These are phyloP conservation scores for Coemansia reversa DNA, from an alignment of 192 early-diverging fungal species.

Conservation along the genomic window DNA sequence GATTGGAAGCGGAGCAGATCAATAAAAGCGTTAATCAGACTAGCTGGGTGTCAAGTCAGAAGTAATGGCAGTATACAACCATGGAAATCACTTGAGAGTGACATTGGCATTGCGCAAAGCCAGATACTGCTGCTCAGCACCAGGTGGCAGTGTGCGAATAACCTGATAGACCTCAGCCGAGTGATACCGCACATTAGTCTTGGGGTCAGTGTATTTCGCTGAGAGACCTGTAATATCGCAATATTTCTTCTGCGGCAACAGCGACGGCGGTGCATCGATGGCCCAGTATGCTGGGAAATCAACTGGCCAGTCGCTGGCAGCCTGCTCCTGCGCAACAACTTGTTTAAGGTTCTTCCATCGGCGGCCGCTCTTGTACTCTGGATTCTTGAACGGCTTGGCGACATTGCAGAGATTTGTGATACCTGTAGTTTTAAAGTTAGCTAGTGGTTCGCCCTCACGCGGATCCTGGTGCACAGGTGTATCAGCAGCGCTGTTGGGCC, in stretches of 20 bases:
- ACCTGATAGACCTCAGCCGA: slow-evolving; percentile 79
- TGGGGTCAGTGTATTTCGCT: slow-evolving; percentile 85
- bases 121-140: slow-evolving; percentile 78
- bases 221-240: slow-evolving; percentile 89
- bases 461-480: slow-evolving; percentile 29
- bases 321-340: slow-evolving; percentile 71
- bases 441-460: slow-evolving; percentile 37
- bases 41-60: neutral
- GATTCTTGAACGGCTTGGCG: slow-evolving; percentile 74
- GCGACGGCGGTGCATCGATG: slow-evolving; percentile 81
- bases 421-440: slow-evolving; percentile 34
- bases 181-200: slow-evolving; percentile 78
- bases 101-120: slow-evolving; percentile 77
- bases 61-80: neutral
- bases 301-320: slow-evolving; percentile 54
- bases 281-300: slow-evolving; percentile 74
- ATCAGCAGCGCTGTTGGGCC: slow-evolving; percentile 49
- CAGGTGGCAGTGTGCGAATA: slow-evolving; percentile 69
- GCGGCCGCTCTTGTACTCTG: slow-evolving; percentile 61
- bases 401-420: slow-evolving; percentile 47
- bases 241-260: slow-evolving; percentile 83
- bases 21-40: neutral
- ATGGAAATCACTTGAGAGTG: slow-evolving; percentile 56
- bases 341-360: slow-evolving; percentile 83
- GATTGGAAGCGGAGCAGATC: neutral